phyloP scores from a whole-genome alignment of 371 early-diverging fungal species.

The Apophysomyces sp. region DNA sequence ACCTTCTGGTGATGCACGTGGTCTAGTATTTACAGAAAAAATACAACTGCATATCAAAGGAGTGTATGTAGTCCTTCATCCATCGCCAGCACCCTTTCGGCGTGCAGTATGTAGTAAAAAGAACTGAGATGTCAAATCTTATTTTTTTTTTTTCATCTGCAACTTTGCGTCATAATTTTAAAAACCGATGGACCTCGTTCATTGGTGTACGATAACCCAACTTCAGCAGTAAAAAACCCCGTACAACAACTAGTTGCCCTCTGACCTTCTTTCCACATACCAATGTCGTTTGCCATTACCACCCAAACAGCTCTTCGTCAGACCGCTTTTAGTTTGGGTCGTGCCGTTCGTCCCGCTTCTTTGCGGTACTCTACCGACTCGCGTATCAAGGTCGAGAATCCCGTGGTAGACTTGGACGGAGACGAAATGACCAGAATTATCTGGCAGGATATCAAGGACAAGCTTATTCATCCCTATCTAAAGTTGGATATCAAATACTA shows the following conservation, averaged over 20 bases:
- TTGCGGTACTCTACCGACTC: conserved; percentile 34
- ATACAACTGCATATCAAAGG: too few relatives aligned
- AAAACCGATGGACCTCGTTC: not conserved
- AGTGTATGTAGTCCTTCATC: too few relatives aligned
- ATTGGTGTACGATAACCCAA: not conserved
- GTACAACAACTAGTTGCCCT: too few relatives aligned
- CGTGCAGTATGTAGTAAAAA: too few relatives aligned
- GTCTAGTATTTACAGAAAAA: too few relatives aligned
- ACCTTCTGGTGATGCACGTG: too few relatives aligned
- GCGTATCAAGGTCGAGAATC: conserved; percentile 75
- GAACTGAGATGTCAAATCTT: too few relatives aligned
- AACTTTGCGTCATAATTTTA: not conserved
- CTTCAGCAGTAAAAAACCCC: not conserved
- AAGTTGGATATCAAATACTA: conserved; percentile 90
- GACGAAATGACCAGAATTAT: conserved; percentile 98
- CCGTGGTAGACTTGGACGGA: conserved; percentile 92
- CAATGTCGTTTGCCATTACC: conserved; percentile 19
- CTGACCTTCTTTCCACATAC: not conserved
- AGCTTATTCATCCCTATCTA: conserved; percentile 88
- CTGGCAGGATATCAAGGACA: conserved; percentile 92
- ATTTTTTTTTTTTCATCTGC: too few relatives aligned
- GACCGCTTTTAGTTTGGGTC: conserved; percentile 6
- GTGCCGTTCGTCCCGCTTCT: conserved; percentile 15
- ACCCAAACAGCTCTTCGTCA: conserved; percentile 16
- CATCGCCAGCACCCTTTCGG: too few relatives aligned